Evolutionary conservation across 257 asterid genomes (phyloP), one percentile per base, ranked within the genome.

Genomic region (Solanum piurae): DNA sequence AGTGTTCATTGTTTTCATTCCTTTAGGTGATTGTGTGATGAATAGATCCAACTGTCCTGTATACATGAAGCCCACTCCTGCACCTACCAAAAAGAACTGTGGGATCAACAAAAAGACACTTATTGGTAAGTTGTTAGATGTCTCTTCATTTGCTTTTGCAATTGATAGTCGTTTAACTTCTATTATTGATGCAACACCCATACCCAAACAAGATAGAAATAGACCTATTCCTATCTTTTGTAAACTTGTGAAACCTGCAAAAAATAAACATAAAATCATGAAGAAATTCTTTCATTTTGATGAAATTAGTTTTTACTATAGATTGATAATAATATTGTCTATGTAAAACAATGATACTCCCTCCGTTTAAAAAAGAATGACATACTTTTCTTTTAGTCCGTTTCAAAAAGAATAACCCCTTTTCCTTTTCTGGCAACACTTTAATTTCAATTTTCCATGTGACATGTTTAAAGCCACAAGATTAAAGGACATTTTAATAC

Each of bases 1-100:
- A 10, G 91, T 91, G 90, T 92, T 91, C 88, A 91, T 88, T 3
- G 93, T 90, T 86, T 93, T 90, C 95, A 91, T 93, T 25, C 93
- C 91, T 86, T 89, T 91, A 2, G 94, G 95, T 49, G 93, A 91
- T 72, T 91, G 90, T 4, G 91, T 89, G 71, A 91, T 88, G 90
- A 91, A 93, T 87, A 93, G 90, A 79, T 91, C 92, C 12, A 90
- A 75, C 44, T 92, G 94, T 7, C 94, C 94, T n/a, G 87, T 90
- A 75, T 88, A 90, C 29, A 86, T 89, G 64, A 92, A 92, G 27
- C 91, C 95, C 27, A 88, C 93, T 7, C 92, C 93, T 1, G 92
- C 72, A 29, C 93, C 95, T 58, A 93, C 89, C 46, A 91, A 66
- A 33, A 93, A 42, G 86, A 93, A 90, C 4, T 93, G 95, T 42